Evolutionary conservation across 2,329 filamentous ascomycete genomes (phyloP), one percentile per base, ranked within the genome.

Genomic region (Fusarium nygamai): DNA sequence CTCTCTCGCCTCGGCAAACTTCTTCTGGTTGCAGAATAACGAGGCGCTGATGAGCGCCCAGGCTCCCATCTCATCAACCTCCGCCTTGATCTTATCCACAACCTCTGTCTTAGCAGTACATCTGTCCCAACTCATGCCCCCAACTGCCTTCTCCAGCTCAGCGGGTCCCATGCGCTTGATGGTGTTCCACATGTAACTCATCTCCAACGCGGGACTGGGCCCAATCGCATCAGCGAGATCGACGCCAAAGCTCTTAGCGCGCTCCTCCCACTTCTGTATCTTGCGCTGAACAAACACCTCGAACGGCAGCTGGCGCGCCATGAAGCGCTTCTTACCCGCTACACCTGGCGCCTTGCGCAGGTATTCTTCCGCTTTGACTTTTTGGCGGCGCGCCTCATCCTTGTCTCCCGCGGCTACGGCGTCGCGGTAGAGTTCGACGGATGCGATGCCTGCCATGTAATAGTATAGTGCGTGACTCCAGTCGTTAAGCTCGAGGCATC

Each of bases 161-260:
- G 84, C 83, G 2, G 83, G 77, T 5, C 88, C 86, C 94, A 98
- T 97, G 62, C 94, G 91, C 82, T 94, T 96, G 76, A 90, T 91
- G 1, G 95, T 96, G 79, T 94, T 95, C 95, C 95, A 98, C 77
- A 98, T 91, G 81, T 96, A 97, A 19, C 93, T 92, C 93, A 98
- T 97, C 84, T 98, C 96, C 78, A 95, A 90, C 2, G 94, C 86
- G 0, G 96, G 96, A 68, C 92, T 93, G 7, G 94, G 87, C 0
- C 95, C 95, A 14, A 97, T 87, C 0, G 93, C 95, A 76, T 98
- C 96, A 4, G 93, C 88, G 8, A 98, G 85, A 54, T 92, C 89
- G 38, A 94, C 83, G 5, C 88, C 86, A 82, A 91, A 89, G 51
- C 88, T 86, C 78, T 92, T 92, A 8, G 93, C 91, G 29, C 94